phyloP scores from a whole-genome alignment of 306 rosid species.

The Cicer cuneatum region DNA sequence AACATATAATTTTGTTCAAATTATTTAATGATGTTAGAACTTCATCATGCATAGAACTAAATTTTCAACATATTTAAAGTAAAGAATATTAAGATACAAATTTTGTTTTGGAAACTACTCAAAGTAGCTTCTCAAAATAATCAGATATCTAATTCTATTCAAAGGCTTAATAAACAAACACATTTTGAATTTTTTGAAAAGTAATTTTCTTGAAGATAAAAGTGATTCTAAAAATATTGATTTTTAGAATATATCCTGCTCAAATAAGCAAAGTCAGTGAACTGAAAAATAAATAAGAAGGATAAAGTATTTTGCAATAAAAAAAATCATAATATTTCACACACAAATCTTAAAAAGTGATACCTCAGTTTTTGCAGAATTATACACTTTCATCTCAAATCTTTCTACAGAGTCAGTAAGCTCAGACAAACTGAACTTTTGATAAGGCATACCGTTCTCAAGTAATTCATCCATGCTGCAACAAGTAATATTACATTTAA shows the following conservation, averaged over 20 bases:
- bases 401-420: background rate
- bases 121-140: slow-evolving; percentile 1
- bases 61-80: too few species aligned
- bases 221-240: background rate
- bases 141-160: background rate
- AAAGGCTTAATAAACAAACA: background rate
- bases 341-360: background rate
- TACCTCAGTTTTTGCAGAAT: slow-evolving; percentile 41
- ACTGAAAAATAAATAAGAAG: background rate
- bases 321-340: background rate
- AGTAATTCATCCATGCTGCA: background rate
- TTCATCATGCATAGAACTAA: too few species aligned
- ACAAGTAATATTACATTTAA: slow-evolving; percentile 32
- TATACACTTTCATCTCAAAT: background rate
- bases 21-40: too few species aligned
- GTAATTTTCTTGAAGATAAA: background rate
- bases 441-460: background rate
- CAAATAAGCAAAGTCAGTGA: background rate
- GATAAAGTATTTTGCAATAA: background rate
- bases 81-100: too few species aligned
- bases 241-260: background rate
- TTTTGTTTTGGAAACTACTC: background rate
- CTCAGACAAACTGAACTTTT: background rate
- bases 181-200: background rate
- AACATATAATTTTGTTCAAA: too few species aligned